Evolutionary conservation across 352 stramenopile species (phyloP).

Genomic region (Globisporangium takayamanum): DNA sequence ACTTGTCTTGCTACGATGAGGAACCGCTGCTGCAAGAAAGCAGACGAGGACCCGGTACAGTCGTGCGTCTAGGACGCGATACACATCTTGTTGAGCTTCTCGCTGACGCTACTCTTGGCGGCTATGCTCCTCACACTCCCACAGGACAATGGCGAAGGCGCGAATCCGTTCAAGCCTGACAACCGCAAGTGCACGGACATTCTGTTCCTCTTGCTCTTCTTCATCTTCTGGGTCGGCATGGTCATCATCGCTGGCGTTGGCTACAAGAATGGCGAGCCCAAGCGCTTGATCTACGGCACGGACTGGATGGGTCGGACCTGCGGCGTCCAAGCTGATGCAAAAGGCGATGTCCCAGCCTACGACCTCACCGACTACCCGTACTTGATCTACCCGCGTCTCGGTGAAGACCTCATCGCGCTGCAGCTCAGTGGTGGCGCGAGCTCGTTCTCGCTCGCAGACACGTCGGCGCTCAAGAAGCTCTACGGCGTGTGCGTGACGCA

Average conservation of each 20-base stretch:
- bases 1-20: slow-evolving; percentile 7
- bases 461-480: slow-evolving; percentile 29
- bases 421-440: slow-evolving; percentile 7
- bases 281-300: slow-evolving; percentile 67
- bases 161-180: slow-evolving; percentile 61
- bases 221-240: slow-evolving; percentile 36
- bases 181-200: slow-evolving; percentile 77
- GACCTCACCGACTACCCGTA: slow-evolving; percentile 63
- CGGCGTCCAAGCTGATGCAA: slow-evolving; percentile 40
- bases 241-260: slow-evolving; percentile 55
- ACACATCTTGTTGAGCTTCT: too few relatives aligned
- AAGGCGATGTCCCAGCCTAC: slow-evolving; percentile 40
- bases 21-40: slow-evolving; percentile 21
- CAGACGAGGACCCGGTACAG: slow-evolving; percentile 6
- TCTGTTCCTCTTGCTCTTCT: slow-evolving; percentile 55
- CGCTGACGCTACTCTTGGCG: too few relatives aligned
- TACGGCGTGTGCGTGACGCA: slow-evolving; percentile 39
- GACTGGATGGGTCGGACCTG: slow-evolving; percentile 71
- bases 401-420: slow-evolving; percentile 42
- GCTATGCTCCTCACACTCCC: too few relatives aligned
- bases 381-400: slow-evolving; percentile 63
- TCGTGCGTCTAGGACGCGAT: not conserved
- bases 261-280: slow-evolving; percentile 60
- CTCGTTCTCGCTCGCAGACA: slow-evolving; percentile 14
- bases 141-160: slow-evolving; percentile 19